These are phyloP conservation scores for Cutaneotrichosporon dermatis DNA, from an alignment of 1,284 basidiomycete species.

Conservation along the genomic window DNA sequence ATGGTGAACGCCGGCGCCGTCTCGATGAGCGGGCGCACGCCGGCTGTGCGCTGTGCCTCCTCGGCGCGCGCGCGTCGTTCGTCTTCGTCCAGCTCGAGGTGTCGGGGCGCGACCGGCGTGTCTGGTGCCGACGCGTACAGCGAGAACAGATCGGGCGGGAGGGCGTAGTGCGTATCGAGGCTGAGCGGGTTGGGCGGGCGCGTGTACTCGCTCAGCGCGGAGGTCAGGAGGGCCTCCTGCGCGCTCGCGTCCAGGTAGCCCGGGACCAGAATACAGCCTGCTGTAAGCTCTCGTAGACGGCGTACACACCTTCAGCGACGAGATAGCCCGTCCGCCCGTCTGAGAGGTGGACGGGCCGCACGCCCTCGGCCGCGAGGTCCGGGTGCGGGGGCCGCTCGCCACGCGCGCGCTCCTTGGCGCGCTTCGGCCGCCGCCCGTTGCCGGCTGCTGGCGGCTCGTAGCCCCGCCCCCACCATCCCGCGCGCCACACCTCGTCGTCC, in stretches of 20 bases:
- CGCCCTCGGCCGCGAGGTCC: constrained; percentile 9
- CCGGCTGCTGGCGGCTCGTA: constrained; percentile 4
- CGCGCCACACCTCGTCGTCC: constrained; percentile 39
- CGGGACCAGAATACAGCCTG: constrained; percentile 77
- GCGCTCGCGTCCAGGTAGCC: constrained; percentile 59
- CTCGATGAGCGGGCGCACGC: constrained; percentile 26
- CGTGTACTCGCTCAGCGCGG: constrained; percentile 70
- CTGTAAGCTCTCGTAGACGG: not conserved
- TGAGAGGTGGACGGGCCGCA: constrained; percentile 16
- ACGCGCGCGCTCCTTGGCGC: constrained; percentile 27
- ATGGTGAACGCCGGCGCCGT: constrained; percentile 36
- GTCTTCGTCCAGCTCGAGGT: constrained; percentile 11
- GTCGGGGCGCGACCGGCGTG: constrained; percentile 26
- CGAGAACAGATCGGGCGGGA: constrained; percentile 60
- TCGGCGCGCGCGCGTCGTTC: not conserved
- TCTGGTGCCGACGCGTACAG: constrained; percentile 44
- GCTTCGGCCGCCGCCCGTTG: constrained; percentile 7
- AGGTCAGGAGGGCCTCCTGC: constrained; percentile 63
- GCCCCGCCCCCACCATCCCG: constrained; percentile 42
- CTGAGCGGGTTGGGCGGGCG: constrained; percentile 76
- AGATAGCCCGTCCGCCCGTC: constrained; percentile 36
- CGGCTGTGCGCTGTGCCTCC: not conserved
- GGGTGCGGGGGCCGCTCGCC: constrained; percentile 28
- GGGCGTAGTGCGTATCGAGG: constrained; percentile 72
- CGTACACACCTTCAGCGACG: constrained; percentile 38